Evolutionary conservation across 306 rosid genomes (phyloP).

Genomic region (Trichosanthes cucumerina): DNA sequence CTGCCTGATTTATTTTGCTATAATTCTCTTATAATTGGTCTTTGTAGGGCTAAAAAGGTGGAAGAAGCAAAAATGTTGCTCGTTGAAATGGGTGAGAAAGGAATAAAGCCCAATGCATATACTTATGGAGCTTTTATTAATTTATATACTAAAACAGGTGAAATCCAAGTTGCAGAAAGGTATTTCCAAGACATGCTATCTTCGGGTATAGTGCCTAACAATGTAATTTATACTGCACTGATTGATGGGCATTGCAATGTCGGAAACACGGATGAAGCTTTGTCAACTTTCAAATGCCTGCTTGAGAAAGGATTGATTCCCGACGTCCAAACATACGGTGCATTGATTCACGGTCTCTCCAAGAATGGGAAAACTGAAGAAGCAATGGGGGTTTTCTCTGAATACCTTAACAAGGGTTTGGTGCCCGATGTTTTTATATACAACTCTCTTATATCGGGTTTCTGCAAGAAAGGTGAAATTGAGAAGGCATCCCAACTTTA

Average conservation of each 20-base stretch:
- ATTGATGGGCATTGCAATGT: constrained; percentile 31
- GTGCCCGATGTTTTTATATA: constrained; percentile 32
- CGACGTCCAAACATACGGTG: constrained; percentile 23
- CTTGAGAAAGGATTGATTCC: constrained; percentile 24
- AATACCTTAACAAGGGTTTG: constrained; percentile 29
- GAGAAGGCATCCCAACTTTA: constrained; percentile 25
- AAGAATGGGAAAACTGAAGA: constrained; percentile 34
- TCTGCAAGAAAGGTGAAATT: constrained; percentile 27
- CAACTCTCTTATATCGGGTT: constrained; percentile 31
- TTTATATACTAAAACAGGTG: constrained; percentile 20
- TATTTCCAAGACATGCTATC: constrained; percentile 32
- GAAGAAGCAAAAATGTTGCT: constrained; percentile 22
- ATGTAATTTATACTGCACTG: constrained; percentile 19
- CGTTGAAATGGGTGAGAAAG: constrained; percentile 27
- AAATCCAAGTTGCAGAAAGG: constrained; percentile 26
- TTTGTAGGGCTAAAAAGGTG: constrained; percentile 22
- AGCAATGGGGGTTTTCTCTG: constrained; percentile 30
- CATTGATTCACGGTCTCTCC: constrained; percentile 26
- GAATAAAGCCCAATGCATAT: constrained; percentile 33
- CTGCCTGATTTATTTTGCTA: constrained; percentile 30
- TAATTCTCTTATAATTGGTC: constrained; percentile 32
- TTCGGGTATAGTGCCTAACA: constrained; percentile 24
- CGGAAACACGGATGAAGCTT: constrained; percentile 26
- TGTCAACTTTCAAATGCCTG: constrained; percentile 27
- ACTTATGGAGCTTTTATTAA: constrained; percentile 37